phyloP scores from a whole-genome alignment of 257 asterid genomes.

The Fraxinus cuspidata region DNA sequence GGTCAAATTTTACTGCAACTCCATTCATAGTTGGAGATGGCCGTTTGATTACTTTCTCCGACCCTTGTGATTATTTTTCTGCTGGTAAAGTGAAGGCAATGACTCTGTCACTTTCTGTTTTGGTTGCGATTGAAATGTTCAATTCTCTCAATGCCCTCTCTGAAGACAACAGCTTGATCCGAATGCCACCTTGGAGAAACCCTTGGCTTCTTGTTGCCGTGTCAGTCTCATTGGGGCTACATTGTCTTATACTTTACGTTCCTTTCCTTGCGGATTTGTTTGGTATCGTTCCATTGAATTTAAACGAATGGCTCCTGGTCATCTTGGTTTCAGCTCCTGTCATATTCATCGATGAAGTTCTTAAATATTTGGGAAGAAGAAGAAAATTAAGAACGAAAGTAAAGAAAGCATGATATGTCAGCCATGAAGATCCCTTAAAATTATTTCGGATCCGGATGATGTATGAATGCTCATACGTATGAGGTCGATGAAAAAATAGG shows the following conservation, averaged over 20 bases:
- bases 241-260: slow-evolving; percentile 65
- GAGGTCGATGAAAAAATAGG: neutral
- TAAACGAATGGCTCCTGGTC: slow-evolving; percentile 72
- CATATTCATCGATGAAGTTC: slow-evolving; percentile 65
- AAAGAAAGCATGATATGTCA: slow-evolving; percentile 39
- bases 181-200: slow-evolving; percentile 91
- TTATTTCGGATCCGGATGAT: neutral
- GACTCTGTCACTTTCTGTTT: slow-evolving; percentile 81
- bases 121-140: slow-evolving; percentile 88
- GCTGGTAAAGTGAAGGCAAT: slow-evolving; percentile 82
- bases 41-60: slow-evolving; percentile 45
- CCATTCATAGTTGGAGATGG: slow-evolving; percentile 66
- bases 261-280: slow-evolving; percentile 72
- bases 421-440: neutral
- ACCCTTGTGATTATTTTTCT: slow-evolving; percentile 79
- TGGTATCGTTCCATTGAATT: slow-evolving; percentile 65
- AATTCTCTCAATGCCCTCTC: slow-evolving; percentile 88
- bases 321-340: slow-evolving; percentile 68
- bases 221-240: slow-evolving; percentile 64
- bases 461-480: neutral
- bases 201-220: slow-evolving; percentile 87
- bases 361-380: slow-evolving; percentile 70
- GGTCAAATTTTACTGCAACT: slow-evolving; percentile 70
- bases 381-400: slow-evolving; percentile 40
- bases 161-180: slow-evolving; percentile 78